Conservation (phyloP, 148 eudicot species). For the Vaccinium corymbosum region DNA sequence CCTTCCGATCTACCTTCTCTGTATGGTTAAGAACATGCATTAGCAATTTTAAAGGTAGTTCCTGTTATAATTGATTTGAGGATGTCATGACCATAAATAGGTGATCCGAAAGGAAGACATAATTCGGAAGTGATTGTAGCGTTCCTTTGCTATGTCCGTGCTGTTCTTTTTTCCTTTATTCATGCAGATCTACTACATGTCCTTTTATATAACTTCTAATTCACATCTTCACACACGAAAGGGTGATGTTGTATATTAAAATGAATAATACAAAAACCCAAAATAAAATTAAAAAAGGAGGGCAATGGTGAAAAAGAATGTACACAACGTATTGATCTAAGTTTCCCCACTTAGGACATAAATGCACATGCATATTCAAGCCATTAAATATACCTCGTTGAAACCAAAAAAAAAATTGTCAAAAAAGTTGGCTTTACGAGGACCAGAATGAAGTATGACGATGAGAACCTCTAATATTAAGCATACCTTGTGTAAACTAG, state of each 20-base stretch:
- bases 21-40: slow-evolving; percentile 7
- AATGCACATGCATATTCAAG: background rate
- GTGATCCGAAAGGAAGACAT: background rate
- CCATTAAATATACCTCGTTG: background rate
- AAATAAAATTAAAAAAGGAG: background rate
- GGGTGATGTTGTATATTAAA: background rate
- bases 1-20: slow-evolving; percentile 41
- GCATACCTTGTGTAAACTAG: slow-evolving; percentile 67
- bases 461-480: background rate
- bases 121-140: background rate
- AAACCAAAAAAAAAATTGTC: background rate
- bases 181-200: background rate
- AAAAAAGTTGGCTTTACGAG: background rate
- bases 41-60: background rate
- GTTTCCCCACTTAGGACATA: background rate
- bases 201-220: background rate
- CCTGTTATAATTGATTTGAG: slow-evolving; percentile 14
- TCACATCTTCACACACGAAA: background rate
- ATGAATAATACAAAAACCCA: background rate
- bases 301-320: background rate
- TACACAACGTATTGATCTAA: background rate
- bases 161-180: background rate
- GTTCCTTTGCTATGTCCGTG: background rate
- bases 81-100: slow-evolving; percentile 25
- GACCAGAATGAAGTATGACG: background rate